These are phyloP conservation scores for Rubroboletus pulcherrimus DNA, from an alignment of 768 basidiomycete species.

Conservation along the genomic window DNA sequence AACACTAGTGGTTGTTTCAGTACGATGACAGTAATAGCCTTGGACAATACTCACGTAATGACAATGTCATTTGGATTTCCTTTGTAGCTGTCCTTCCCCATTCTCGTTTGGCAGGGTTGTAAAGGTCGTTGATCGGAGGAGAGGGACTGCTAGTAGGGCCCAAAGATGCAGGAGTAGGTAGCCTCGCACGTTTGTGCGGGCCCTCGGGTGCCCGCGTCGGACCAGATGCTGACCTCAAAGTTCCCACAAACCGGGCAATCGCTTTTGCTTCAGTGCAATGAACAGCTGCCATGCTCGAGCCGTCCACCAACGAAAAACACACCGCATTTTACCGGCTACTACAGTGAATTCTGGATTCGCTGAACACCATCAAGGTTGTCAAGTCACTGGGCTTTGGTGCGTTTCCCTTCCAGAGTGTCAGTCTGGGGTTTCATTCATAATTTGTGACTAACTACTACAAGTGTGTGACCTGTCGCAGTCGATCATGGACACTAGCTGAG, in stretches of 20 bases:
- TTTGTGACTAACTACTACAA: too few relatives aligned
- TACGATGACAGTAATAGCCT: not conserved
- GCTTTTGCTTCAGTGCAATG: too few relatives aligned
- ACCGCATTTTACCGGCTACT: too few relatives aligned
- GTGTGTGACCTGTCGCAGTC: too few relatives aligned
- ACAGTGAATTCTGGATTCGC: too few relatives aligned
- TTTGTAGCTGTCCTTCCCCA: not conserved
- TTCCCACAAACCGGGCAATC: not conserved
- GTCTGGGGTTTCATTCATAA: too few relatives aligned
- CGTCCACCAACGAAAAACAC: too few relatives aligned
- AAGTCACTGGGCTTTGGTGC: too few relatives aligned
- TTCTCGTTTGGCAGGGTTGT: not conserved
- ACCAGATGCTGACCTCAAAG: not conserved
- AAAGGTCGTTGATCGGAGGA: not conserved
- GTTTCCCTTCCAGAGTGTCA: too few relatives aligned
- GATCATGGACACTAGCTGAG: too few relatives aligned
- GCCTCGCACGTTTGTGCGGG: not conserved
- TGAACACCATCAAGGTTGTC: too few relatives aligned
- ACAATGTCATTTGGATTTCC: constrained; percentile 4
- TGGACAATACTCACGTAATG: constrained; percentile 4
- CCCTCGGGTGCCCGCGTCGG: not conserved
- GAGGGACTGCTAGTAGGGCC: not conserved
- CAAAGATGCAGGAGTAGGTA: not conserved
- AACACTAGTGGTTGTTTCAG: constrained; percentile 1
- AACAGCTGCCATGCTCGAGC: too few relatives aligned